Evolutionary conservation across 257 asterid species (phyloP).

Genomic region (Solanum paucissectum): DNA sequence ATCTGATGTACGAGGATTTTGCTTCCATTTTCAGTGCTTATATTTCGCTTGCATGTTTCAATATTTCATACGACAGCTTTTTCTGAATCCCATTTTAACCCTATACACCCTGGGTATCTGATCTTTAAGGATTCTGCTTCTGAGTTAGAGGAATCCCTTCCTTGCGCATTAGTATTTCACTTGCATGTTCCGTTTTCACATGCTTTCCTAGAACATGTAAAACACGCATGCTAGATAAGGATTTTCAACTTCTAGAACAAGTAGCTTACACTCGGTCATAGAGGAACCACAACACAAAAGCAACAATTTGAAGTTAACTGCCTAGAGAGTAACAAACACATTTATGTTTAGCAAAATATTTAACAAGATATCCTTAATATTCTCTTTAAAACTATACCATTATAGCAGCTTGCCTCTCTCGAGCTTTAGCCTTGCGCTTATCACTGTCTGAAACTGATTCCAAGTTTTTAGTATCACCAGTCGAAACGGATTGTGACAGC

Average conservation of each 20-base stretch:
- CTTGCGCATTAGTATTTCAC: not conserved
- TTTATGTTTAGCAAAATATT: not conserved
- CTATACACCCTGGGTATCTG: not conserved
- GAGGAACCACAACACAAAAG: not conserved
- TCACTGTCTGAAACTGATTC: conserved; percentile 48
- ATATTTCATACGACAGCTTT: not conserved
- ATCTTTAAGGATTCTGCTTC: not conserved
- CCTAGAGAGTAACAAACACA: not conserved
- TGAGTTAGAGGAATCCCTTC: not conserved
- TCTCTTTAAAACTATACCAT: conserved; percentile 42
- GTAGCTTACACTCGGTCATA: not conserved
- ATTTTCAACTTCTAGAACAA: not conserved
- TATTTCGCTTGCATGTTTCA: not conserved
- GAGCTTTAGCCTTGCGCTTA: conserved; percentile 82
- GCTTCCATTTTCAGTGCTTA: not conserved
- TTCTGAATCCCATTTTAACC: not conserved
- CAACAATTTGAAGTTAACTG: not conserved
- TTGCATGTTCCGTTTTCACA: not conserved
- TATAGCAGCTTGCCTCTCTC: conserved; percentile 94
- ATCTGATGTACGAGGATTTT: not conserved
- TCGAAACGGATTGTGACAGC: conserved; percentile 28
- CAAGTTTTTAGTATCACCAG: conserved; percentile 18
- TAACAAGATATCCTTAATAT: not conserved
- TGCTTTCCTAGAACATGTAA: not conserved
- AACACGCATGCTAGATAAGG: not conserved